Evolutionary conservation across 2,329 filamentous ascomycete genomes (phyloP), one percentile per base, ranked within the genome.

Genomic region (Exophiala bonariae): DNA sequence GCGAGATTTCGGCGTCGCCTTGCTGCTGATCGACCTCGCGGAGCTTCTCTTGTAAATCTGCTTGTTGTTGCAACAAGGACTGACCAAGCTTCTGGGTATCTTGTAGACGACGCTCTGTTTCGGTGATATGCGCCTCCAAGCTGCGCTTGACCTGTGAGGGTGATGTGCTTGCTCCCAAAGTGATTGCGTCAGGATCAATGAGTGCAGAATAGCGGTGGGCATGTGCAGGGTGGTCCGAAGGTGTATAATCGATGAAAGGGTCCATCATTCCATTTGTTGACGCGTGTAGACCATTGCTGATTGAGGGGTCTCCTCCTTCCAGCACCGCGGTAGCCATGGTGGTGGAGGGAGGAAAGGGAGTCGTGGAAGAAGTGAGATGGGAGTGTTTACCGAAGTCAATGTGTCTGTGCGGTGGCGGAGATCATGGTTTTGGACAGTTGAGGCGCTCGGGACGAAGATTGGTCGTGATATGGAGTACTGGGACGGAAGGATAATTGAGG

Each of bases 1-100:
- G 83, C 0, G 85, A 85, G 41, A 97, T 82, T 53, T 96, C 87
- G 18, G 81, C 82, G 58, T 93, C 87, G 35, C 80, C 76, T 61
- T 89, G 78, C 50, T 88, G 76, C 62, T 85, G 82, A 60, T 95
- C 88, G 3, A 99, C 85, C 62, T 97, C 90, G 59, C 85, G 83
- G 48, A 99, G 71, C 57, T 87, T 85, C 35, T 95, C 87, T 34
- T 83, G 81, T 49, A 99, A 78, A 54, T 95, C 85, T 64, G 86
- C 86, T 58, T 89, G 86, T 72, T 97, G 93, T 55, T 91, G 82
- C 18, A 97, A 82, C 20, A 99, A 79, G 8, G 89, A 85, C 18
- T 86, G 93, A 54, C 93, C 93, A 32, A 99, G 73, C 63, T 87
- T 90, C 20, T 89, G 93, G 4, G 92, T 88, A 65, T 97, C 91